Evolutionary conservation across 2,329 filamentous ascomycete genomes (phyloP).

Genomic region (Trichoderma sp.): DNA sequence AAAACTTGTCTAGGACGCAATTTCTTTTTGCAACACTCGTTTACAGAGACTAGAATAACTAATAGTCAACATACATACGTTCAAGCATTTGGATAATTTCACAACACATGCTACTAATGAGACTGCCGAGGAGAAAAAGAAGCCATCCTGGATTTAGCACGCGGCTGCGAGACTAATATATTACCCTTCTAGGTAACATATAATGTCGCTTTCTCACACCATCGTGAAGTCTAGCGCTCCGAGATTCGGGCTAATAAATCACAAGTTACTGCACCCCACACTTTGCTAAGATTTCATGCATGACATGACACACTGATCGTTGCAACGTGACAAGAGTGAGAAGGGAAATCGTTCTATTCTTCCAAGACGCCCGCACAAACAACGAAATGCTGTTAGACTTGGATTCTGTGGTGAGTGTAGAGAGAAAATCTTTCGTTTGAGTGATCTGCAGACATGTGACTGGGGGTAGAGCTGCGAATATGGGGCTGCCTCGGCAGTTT

Average conservation of each 20-base stretch:
- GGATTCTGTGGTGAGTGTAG: neutral
- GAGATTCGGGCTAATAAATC: neutral
- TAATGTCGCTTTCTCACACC: neutral
- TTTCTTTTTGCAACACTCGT: neutral
- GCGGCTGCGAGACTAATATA: neutral
- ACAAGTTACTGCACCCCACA: conserved; percentile 4
- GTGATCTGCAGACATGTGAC: neutral
- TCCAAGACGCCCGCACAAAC: neutral
- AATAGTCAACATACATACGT: neutral
- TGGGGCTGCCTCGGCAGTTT: neutral
- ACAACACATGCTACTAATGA: neutral
- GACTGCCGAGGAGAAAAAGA: neutral
- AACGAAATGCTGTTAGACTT: neutral
- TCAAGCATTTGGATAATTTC: neutral
- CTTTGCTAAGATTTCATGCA: conserved; percentile 5
- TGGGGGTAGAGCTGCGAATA: neutral
- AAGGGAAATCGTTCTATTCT: neutral
- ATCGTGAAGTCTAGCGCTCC: neutral
- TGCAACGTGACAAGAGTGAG: conserved; percentile 4
- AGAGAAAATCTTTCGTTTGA: neutral
- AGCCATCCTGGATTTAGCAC: neutral
- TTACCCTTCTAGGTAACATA: neutral
- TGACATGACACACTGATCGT: neutral
- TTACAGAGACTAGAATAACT: neutral
- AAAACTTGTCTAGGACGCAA: neutral